These are phyloP conservation scores for Lichtheimia ramosa DNA, from an alignment of 371 early-diverging fungal species.

Conservation along the genomic window DNA sequence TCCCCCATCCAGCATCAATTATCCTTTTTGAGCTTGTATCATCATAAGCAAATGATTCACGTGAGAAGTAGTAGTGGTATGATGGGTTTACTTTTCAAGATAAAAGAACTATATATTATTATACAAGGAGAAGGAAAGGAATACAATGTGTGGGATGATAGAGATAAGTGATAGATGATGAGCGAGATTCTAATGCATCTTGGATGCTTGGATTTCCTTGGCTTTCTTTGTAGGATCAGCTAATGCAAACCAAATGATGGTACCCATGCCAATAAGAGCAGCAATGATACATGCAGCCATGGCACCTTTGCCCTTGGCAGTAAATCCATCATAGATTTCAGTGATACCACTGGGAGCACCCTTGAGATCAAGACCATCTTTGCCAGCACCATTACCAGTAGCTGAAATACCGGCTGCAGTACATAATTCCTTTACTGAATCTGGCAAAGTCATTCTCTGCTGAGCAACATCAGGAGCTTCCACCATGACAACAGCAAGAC, in stretches of 20 bases:
- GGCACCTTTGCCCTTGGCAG: slow-evolving; percentile 66
- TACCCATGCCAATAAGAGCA: slow-evolving; percentile 60
- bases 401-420: slow-evolving; percentile 49
- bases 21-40: too few species aligned
- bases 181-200: not conserved
- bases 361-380: slow-evolving; percentile 52
- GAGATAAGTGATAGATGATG: not conserved
- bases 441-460: slow-evolving; percentile 41
- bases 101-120: too few species aligned
- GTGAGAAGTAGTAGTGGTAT: too few species aligned
- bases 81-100: too few species aligned
- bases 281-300: slow-evolving; percentile 67
- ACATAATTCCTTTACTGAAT: slow-evolving; percentile 51
- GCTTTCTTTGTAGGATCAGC: slow-evolving; percentile 32
- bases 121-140: too few species aligned
- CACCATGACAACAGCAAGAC: slow-evolving; percentile 58
- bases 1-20: too few species aligned
- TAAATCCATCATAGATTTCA: slow-evolving; percentile 55
- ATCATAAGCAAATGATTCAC: too few species aligned
- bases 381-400: slow-evolving; percentile 72
- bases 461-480: slow-evolving; percentile 66
- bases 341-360: slow-evolving; percentile 58
- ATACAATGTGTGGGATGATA: not conserved
- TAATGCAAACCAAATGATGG: slow-evolving; percentile 43
- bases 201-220: slow-evolving; percentile 3